Base-by-base conservation (phyloP, 2,329 filamentous ascomycete genomes). In the Teratosphaeria zuluensis region DNA sequence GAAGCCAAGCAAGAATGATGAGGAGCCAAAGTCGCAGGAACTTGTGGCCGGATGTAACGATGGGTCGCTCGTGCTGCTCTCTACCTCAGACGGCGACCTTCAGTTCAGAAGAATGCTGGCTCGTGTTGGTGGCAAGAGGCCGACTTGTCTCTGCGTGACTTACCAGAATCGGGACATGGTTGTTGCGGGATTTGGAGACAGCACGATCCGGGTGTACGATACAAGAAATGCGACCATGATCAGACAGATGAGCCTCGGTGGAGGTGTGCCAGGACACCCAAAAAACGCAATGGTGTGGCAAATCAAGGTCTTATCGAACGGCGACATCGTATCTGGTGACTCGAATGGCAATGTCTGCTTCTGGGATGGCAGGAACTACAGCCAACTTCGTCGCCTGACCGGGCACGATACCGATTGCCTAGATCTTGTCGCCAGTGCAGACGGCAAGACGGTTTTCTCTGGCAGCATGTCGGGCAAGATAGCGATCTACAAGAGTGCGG, bases 151-250 rank as follows among this genome's bases (percentile, higher is more conserved):
- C 68, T 96, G 90, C 76, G 85, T 99, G 63, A 84, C 88, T 28
- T 99, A 95, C 75, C 91, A 96, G 74, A 87, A 89, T 64, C 85
- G 88, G 59, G 84, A 92, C 68, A 84, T 86, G 35, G 85, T 92
- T 59, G 84, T 96, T 51, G 91, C 92, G 38, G 94, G 94, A 24
- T 97, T 94, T 72, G 92, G 91, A n/a, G 92, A 99, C 76, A 92
- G 91, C 74, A 90, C 85, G n/a, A 94, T 99, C 64, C 87, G 92
- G 62, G 83, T 94, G 56, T 95, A 92, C 74, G 91, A 97, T 71
- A 87, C 90, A 65, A 81, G 88, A 55, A 92, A 84, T 69, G 89
- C 90, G 14, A 81, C 85, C 56, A 80, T 89, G 61, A 71, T 96
- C 59, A 83, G 90, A 53, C 89, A 84, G 64, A 94, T 99, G 81